phyloP scores from a whole-genome alignment of 495 filamentous ascomycete species.

The Trichoderma orchidacearum region DNA sequence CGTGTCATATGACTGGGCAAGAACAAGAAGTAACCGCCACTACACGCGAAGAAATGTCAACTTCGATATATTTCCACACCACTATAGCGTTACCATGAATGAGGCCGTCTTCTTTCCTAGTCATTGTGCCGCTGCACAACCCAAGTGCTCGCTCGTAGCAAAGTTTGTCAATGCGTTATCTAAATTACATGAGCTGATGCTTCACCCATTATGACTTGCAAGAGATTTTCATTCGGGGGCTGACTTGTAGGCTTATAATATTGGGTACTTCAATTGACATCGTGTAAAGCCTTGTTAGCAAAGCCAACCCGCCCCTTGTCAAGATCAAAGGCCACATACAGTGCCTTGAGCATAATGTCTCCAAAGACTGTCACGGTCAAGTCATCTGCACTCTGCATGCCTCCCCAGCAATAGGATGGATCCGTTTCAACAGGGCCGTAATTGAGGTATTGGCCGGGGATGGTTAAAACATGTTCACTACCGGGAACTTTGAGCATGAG shows the following conservation, averaged over 20 bases:
- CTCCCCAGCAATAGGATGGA: constrained; percentile 38
- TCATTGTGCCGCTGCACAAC: too few relatives aligned
- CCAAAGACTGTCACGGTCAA: constrained; percentile 52
- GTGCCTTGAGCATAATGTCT: constrained; percentile 59
- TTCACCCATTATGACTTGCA: too few relatives aligned
- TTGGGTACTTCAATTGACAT: background rate
- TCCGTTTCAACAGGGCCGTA: constrained; percentile 19
- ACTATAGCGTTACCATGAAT: too few relatives aligned
- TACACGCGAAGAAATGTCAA: too few relatives aligned
- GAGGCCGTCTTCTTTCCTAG: too few relatives aligned
- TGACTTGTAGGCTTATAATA: background rate
- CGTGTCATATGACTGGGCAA: too few relatives aligned
- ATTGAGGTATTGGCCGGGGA: constrained; percentile 40
- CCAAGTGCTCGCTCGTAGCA: too few relatives aligned
- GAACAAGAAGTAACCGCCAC: too few relatives aligned
- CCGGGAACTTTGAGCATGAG: background rate
- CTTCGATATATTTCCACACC: too few relatives aligned
- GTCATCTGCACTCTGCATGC: constrained; percentile 44
- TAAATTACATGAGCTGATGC: too few relatives aligned
- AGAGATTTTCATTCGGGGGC: too few relatives aligned
- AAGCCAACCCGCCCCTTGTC: constrained; percentile 33
- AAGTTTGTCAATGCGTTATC: too few relatives aligned
- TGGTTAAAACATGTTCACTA: constrained; percentile 10
- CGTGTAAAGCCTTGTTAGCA: constrained; percentile 17
- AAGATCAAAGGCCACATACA: constrained; percentile 54